These are phyloP conservation scores for Polygonum aviculare DNA, from an alignment of 148 eudicot species.

Conservation along the genomic window DNA sequence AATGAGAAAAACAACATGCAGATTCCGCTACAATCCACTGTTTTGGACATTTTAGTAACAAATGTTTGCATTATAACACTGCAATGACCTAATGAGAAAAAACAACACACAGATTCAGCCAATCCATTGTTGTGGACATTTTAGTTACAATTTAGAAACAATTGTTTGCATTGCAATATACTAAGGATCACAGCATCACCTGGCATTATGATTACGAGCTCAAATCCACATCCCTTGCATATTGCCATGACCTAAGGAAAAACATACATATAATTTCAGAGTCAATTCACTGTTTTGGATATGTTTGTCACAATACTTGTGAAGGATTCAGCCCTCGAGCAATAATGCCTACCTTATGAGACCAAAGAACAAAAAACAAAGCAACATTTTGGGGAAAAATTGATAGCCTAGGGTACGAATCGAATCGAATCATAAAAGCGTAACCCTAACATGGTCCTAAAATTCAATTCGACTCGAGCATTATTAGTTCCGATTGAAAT, in stretches of 20 bases:
- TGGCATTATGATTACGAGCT: too few relatives aligned
- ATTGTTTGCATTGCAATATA: too few relatives aligned
- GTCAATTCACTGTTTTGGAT: too few relatives aligned
- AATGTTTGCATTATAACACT: too few relatives aligned
- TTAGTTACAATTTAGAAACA: background rate
- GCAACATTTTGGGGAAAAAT: background rate
- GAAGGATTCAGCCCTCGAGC: background rate
- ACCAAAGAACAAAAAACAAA: background rate
- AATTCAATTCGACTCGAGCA: background rate
- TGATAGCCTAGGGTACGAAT: background rate
- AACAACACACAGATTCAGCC: background rate
- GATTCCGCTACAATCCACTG: background rate
- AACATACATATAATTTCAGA: too few relatives aligned
- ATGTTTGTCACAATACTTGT: background rate
- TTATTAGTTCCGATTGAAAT: background rate
- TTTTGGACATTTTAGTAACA: background rate
- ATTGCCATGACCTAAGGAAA: too few relatives aligned
- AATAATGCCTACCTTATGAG: background rate
- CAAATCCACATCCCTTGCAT: background rate
- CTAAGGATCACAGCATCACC: too few relatives aligned
- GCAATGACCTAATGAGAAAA: background rate
- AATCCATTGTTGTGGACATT: background rate
- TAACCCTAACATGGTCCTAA: constrained; percentile 3
- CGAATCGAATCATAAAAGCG: background rate
- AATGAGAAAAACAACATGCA: background rate